phyloP scores from a whole-genome alignment of 169 alveolate species.

The Perkinsus chesapeaki region DNA sequence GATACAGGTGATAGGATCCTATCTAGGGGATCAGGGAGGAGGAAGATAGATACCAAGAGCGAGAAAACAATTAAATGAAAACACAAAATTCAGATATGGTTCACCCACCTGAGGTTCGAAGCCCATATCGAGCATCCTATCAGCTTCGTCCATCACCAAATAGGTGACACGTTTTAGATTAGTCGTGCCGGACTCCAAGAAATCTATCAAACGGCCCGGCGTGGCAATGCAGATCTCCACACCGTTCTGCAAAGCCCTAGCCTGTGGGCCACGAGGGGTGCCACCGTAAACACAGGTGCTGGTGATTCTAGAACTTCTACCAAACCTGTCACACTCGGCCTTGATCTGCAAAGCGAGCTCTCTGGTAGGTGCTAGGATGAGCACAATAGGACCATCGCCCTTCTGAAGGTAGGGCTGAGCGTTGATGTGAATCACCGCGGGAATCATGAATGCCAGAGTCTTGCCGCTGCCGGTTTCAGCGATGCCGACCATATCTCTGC shows the following conservation, averaged over 20 bases:
- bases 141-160: slow-evolving; percentile 95
- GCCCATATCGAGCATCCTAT: slow-evolving; percentile 94
- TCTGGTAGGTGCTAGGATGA: slow-evolving; percentile 74
- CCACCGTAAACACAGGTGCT: slow-evolving; percentile 75
- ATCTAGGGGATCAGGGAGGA: no score
- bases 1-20: no score
- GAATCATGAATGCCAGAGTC: slow-evolving; percentile 84
- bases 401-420: slow-evolving; percentile 50
- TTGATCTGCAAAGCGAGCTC: slow-evolving; percentile 75
- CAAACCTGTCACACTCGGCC: slow-evolving; percentile 47
- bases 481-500: slow-evolving; percentile 88
- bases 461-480: slow-evolving; percentile 94
- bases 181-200: slow-evolving; percentile 64
- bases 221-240: slow-evolving; percentile 91
- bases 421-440: slow-evolving; percentile 76
- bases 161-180: slow-evolving; percentile 77
- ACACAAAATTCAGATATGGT: no score
- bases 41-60: no score
- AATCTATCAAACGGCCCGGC: slow-evolving; percentile 82
- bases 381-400: slow-evolving; percentile 43
- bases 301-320: slow-evolving; percentile 53
- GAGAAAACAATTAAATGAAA: no score
- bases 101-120: slow-evolving; percentile 85
- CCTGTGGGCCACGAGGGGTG: slow-evolving; percentile 52
- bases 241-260: slow-evolving; percentile 66